These are phyloP conservation scores for Retiboletus flavoniger DNA, from an alignment of 1,284 basidiomycete species.

Conservation along the genomic window DNA sequence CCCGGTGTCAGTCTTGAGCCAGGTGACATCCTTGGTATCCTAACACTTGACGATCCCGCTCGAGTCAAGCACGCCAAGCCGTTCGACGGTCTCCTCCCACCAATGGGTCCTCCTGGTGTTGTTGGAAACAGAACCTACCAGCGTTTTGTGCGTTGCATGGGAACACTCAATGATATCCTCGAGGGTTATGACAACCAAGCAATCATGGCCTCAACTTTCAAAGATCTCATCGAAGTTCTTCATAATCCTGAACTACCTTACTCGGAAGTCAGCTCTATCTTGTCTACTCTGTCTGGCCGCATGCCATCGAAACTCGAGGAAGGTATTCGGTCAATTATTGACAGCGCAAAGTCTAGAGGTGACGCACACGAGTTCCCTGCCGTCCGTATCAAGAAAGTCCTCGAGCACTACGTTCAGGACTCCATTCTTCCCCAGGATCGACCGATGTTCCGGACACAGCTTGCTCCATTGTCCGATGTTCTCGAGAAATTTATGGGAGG, in stretches of 20 bases:
- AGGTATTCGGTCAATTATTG: conserved; percentile 73
- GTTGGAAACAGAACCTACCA: not conserved
- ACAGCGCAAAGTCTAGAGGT: conserved; percentile 70
- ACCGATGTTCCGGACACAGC: conserved; percentile 71
- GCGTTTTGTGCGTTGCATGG: conserved; percentile 66
- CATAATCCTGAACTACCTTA: conserved; percentile 46
- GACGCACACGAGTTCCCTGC: conserved; percentile 84
- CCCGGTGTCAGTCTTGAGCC: conserved; percentile 94
- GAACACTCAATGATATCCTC: conserved; percentile 87
- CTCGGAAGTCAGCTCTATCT: conserved; percentile 79
- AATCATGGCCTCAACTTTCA: too few relatives aligned
- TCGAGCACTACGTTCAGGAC: conserved; percentile 85
- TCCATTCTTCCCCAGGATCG: conserved; percentile 79
- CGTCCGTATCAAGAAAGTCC: conserved; percentile 73
- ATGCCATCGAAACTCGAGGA: conserved; percentile 94
- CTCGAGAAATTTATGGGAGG: conserved; percentile 83
- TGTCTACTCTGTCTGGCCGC: conserved; percentile 89
- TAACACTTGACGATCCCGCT: conserved; percentile 94
- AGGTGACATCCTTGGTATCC: conserved; percentile 96
- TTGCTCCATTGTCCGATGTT: conserved; percentile 72
- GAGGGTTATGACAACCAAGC: conserved; percentile 74
- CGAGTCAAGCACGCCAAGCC: conserved; percentile 98
- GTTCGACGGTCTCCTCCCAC: conserved; percentile 91
- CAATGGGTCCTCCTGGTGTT: conserved; percentile 59
- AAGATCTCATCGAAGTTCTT: too few relatives aligned